phyloP scores from a whole-genome alignment of 2,329 filamentous ascomycete genomes.

The Lasiodiplodia hormozganensis region DNA sequence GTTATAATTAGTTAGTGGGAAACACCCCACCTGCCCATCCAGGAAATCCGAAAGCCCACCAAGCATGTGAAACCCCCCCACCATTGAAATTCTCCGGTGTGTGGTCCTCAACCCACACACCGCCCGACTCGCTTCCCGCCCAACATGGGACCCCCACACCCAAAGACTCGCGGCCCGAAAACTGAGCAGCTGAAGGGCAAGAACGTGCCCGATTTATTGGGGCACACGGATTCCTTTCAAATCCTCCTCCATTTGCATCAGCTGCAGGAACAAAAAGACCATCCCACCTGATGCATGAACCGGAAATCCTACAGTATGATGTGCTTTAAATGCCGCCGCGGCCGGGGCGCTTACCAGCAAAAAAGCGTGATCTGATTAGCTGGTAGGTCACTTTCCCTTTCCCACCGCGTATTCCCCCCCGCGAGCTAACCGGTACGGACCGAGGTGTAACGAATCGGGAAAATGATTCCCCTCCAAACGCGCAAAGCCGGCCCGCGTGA shows the following conservation, averaged over 20 bases:
- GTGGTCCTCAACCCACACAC: neutral
- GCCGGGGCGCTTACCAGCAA: neutral
- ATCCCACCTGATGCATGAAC: neutral
- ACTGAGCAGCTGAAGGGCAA: neutral
- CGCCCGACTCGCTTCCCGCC: neutral
- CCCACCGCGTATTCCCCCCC: neutral
- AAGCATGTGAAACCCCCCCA: neutral
- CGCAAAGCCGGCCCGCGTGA: neutral
- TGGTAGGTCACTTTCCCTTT: neutral
- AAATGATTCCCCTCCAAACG: neutral
- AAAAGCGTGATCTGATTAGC: neutral
- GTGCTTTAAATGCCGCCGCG: neutral
- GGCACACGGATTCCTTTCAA: neutral
- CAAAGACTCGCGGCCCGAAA: neutral
- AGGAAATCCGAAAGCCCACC: neutral
- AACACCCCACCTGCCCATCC: neutral
- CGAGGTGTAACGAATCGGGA: slow-evolving; percentile 5
- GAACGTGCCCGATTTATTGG: neutral
- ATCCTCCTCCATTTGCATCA: neutral
- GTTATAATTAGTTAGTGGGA: too few relatives aligned
- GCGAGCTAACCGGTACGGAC: neutral
- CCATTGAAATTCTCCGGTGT: neutral
- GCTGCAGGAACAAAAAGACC: neutral
- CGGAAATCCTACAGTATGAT: neutral
- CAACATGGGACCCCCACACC: neutral